Percentiles rank a stretch among this genome's conserved stretches.
Evolutionary conservation across 2,329 filamentous ascomycete genomes (phyloP).

Genomic region (Xylariaceae sp.): DNA sequence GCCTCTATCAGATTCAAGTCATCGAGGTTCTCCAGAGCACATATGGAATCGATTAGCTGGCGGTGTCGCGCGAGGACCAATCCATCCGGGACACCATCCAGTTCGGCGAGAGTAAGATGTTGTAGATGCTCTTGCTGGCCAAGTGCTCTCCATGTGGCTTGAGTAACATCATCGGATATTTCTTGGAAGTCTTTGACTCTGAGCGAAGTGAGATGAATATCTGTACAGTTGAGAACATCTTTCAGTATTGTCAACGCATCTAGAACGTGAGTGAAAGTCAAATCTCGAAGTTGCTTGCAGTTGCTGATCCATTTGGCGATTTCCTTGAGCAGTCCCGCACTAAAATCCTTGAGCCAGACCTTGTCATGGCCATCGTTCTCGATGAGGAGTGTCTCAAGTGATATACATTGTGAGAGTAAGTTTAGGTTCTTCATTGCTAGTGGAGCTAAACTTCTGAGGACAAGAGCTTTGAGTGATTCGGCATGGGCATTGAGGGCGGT

Average conservation of each 20-base stretch:
- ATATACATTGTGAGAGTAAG: constrained; percentile 28
- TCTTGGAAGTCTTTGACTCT: constrained; percentile 15
- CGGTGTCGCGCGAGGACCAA: constrained; percentile 34
- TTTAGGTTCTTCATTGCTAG: constrained; percentile 26
- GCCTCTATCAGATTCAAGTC: constrained; percentile 49
- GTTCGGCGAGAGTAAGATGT: constrained; percentile 20
- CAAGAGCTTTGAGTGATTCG: constrained; percentile 29
- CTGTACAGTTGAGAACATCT: constrained; percentile 18
- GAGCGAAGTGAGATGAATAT: constrained; percentile 20
- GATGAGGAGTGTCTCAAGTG: constrained; percentile 30
- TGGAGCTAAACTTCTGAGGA: constrained; percentile 26
- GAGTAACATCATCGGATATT: constrained; percentile 6
- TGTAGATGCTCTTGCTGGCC: constrained; percentile 19
- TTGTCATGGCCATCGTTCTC: constrained; percentile 19
- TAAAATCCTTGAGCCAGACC: constrained; percentile 15
- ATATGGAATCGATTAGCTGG: constrained; percentile 37
- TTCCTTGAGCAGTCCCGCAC: constrained; percentile 21
- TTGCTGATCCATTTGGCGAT: constrained; percentile 27
- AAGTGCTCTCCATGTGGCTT: constrained; percentile 20
- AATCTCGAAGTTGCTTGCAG: constrained; percentile 20
- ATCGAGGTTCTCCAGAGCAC: constrained; percentile 45
- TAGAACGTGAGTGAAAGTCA: constrained; percentile 41
- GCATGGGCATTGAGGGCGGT: constrained; percentile 45
- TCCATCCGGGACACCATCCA: constrained; percentile 41
- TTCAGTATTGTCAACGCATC: constrained; percentile 33